Evolutionary conservation across 768 basidiomycete genomes (phyloP), one percentile per base, ranked within the genome.

Genomic region (Cystofilobasidium capitatum): DNA sequence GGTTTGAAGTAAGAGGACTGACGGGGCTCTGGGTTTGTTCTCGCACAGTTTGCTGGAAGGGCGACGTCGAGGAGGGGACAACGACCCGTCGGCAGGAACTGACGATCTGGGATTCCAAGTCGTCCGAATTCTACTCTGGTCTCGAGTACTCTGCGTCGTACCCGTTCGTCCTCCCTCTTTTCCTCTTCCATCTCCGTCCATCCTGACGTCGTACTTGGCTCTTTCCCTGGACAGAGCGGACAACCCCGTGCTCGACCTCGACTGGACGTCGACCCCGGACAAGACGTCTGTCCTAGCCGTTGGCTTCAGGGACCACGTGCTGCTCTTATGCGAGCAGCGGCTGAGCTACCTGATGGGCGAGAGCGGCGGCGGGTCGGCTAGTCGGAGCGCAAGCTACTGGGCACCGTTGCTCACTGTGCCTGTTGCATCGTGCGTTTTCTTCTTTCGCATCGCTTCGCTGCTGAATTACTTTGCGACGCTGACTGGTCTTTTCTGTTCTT

Each of bases 51-150:
- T 8, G 26, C 29, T 58, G 31, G 20, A 14, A 13, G 39, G 8
- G 39, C 39, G 26, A 40, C 12, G 31, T 40, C 4, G 44, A 39
- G 17, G 16, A 31, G 40, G 40, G 40, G 40, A 42, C 10, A 42
- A 42, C 8, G 51, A 22, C 29, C 36, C 57, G 17, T 22, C 40
- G 55, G 29, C n/a, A 55, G 54, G 90, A 93, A 74, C 77, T 97
- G 55, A 91, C 91, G 0, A 91, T 98, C 22, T 98, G 94, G 94
- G 91, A 97, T 76, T 96, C 92, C 0, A 87, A 87, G 61, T 88
- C 89, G 76, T 92, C 89, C 22, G 89, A 94, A 76, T 97, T 97
- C 76, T 85, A 90, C 10, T 87, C 88, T 6, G 93, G 93, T 2
- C 79, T 93, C 58, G 93, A 96, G 76, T 88, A 86, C 74, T 80